Conservation (phyloP, 257 asterid species). For the Scutellaria galericulata region DNA sequence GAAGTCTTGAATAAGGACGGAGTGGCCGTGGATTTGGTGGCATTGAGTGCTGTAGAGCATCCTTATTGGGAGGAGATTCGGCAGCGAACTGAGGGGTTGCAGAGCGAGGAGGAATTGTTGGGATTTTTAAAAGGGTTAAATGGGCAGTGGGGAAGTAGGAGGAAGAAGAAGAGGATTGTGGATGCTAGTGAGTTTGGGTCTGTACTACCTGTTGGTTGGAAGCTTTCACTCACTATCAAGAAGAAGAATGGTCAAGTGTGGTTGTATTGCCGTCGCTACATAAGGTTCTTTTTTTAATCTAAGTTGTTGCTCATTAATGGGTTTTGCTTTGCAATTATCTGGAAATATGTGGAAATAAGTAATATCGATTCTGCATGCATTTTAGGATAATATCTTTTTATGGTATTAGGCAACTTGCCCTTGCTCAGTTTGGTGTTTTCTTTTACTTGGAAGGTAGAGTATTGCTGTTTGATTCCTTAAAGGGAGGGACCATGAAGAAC, state of each 20-base stretch:
- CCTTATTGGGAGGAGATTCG: slow-evolving; percentile 61
- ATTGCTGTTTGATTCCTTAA: neutral
- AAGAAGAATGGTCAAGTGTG: slow-evolving; percentile 65
- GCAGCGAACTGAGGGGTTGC: slow-evolving; percentile 55
- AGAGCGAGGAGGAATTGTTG: slow-evolving; percentile 59
- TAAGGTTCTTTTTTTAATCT: slow-evolving; percentile 58
- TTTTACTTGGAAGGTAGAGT: neutral
- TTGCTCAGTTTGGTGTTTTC: slow-evolving; percentile 4
- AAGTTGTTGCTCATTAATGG: slow-evolving; percentile 11
- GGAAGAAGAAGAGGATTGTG: slow-evolving; percentile 79
- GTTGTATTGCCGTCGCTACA: slow-evolving; percentile 73
- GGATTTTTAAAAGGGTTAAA: slow-evolving; percentile 58
- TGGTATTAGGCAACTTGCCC: slow-evolving; percentile 10
- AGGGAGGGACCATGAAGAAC: slow-evolving; percentile 3
- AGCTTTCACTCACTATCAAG: slow-evolving; percentile 65
- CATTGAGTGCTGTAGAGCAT: slow-evolving; percentile 57
- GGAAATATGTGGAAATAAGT: neutral
- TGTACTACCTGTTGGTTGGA: slow-evolving; percentile 77
- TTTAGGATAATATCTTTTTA: neutral
- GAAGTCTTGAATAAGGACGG: slow-evolving; percentile 62
- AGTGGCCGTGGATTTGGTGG: slow-evolving; percentile 61
- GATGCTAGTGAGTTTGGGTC: slow-evolving; percentile 75
- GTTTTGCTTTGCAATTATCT: slow-evolving; percentile 13
- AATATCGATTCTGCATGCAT: neutral
- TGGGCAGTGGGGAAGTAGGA: slow-evolving; percentile 85